These are phyloP conservation scores for Porphyrellus cyaneotinctus DNA, from an alignment of 768 basidiomycete species.

Conservation along the genomic window DNA sequence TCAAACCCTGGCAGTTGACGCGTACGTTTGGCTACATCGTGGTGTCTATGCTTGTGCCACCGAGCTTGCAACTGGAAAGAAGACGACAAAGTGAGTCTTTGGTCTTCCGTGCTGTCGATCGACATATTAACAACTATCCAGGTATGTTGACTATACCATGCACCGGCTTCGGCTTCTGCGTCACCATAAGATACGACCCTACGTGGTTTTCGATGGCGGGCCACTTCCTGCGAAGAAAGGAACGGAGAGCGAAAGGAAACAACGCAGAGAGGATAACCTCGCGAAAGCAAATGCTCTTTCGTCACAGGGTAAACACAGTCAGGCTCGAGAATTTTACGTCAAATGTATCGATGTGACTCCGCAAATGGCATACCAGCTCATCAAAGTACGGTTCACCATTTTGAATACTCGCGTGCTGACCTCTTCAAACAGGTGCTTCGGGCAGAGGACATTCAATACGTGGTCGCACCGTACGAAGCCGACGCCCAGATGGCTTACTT, in stretches of 20 bases:
- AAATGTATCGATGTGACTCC: slow-evolving; percentile 95
- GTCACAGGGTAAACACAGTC: slow-evolving; percentile 70
- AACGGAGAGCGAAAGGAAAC: slow-evolving; percentile 78
- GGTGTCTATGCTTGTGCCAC: slow-evolving; percentile 88
- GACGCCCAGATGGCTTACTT: slow-evolving; percentile 95
- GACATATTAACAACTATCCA: slow-evolving; percentile 27
- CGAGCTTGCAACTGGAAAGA: slow-evolving; percentile 81
- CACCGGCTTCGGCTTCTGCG: slow-evolving; percentile 81
- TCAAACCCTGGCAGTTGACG: slow-evolving; percentile 88
- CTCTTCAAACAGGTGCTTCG: slow-evolving; percentile 63
- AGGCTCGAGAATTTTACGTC: slow-evolving; percentile 85
- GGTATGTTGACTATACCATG: slow-evolving; percentile 98
- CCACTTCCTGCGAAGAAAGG: slow-evolving; percentile 91
- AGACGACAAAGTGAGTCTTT: slow-evolving; percentile 70
- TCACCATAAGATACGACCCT: slow-evolving; percentile 82
- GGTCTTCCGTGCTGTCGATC: background rate
- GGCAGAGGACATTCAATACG: slow-evolving; percentile 74
- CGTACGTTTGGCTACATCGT: slow-evolving; percentile 90
- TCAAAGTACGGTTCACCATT: slow-evolving; percentile 60
- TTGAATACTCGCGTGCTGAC: slow-evolving; percentile 3
- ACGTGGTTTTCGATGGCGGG: slow-evolving; percentile 95
- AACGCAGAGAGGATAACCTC: slow-evolving; percentile 71
- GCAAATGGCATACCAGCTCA: slow-evolving; percentile 94
- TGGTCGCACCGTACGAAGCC: slow-evolving; percentile 98
- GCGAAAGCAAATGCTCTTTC: slow-evolving; percentile 68